A percentile compares a stretch with the other conserved stretches of the same genome.
Conservation (phyloP, 208 protist species). For the Naegleria gruberi region DNA sequence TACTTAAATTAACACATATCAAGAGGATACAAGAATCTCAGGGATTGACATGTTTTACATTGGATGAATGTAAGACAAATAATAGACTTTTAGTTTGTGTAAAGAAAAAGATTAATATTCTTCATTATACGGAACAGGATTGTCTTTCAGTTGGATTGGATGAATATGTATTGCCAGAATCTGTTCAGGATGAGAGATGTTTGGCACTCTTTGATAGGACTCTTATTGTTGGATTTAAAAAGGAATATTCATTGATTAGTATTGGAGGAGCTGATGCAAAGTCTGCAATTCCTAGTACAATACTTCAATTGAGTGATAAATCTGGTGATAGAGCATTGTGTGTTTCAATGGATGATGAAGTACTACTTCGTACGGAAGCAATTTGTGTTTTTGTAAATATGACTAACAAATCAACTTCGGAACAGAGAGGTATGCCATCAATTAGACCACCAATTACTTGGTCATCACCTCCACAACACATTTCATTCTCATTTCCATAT, state of each 20-base stretch:
- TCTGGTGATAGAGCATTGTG: neutral
- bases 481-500: neutral
- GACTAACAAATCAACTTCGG: neutral
- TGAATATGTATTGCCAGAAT: neutral
- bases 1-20: neutral
- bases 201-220: neutral
- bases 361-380: neutral
- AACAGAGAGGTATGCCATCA: neutral
- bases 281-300: neutral
- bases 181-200: neutral
- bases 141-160: neutral
- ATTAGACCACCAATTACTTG: neutral
- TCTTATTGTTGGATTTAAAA: neutral
- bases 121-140: neutral
- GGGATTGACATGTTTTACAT: neutral
- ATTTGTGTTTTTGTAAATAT: slow-evolving; percentile 2
- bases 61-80: neutral
- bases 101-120: neutral
- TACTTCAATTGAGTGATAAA: neutral
- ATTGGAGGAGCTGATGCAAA: neutral
- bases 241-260: neutral
- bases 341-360: neutral
- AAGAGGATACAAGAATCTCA: neutral
- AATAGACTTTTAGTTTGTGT: neutral
- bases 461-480: neutral